These are phyloP conservation scores for Cinnamomum chago DNA, from an alignment of 164 flowering plant species.

Conservation along the genomic window DNA sequence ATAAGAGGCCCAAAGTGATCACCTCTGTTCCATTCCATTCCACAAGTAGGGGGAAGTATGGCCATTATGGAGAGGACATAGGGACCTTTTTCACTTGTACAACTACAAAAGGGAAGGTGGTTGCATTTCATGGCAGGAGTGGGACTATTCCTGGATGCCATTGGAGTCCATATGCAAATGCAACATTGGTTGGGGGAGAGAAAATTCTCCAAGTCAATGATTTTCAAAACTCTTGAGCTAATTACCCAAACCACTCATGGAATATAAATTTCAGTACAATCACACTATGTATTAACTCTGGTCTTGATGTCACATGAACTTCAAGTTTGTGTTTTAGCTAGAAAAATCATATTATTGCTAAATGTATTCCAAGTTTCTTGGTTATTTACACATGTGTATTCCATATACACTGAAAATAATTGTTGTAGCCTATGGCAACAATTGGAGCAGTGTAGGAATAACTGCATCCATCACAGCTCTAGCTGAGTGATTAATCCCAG, in stretches of 20 bases:
- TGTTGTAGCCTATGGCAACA: too few relatives aligned
- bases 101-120: conserved; percentile 67
- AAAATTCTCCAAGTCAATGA: conserved; percentile 14
- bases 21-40: conserved; percentile 60
- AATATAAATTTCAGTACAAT: too few relatives aligned
- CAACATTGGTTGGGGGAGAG: conserved; percentile 70
- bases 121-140: conserved; percentile 86
- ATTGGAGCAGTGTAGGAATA: too few relatives aligned
- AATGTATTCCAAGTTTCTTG: too few relatives aligned
- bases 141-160: conserved; percentile 46
- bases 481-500: too few relatives aligned
- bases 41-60: conserved; percentile 47
- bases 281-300: too few relatives aligned
- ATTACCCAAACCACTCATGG: background rate
- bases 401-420: too few relatives aligned
- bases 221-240: conserved; percentile 29
- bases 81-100: conserved; percentile 73
- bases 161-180: conserved; percentile 87
- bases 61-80: conserved; percentile 74
- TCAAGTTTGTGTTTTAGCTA: too few relatives aligned
- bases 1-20: conserved; percentile 33
- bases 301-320: too few relatives aligned
- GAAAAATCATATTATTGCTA: too few relatives aligned
- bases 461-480: too few relatives aligned
- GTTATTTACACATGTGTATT: too few relatives aligned